Evolutionary conservation across 2,329 filamentous ascomycete species (phyloP).

Genomic region (Sarocladiaceae sp.): DNA sequence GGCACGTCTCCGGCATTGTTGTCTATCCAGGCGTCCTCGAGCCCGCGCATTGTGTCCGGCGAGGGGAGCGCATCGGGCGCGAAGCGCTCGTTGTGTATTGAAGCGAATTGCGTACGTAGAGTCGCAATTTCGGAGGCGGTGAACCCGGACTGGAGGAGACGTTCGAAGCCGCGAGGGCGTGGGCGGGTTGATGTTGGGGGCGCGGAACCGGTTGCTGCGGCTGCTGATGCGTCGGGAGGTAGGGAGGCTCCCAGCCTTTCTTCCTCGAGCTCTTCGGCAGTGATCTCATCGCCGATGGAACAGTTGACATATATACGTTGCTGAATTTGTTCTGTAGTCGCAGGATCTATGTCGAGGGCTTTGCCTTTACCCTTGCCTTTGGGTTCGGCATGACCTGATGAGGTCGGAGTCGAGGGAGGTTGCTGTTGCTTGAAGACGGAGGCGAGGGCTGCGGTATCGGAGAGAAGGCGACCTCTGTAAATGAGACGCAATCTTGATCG

Average conservation of each 20-base stretch:
- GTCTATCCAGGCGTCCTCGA: conserved; percentile 93
- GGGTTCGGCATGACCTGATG: conserved; percentile 26
- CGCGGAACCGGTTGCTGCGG: conserved; percentile 27
- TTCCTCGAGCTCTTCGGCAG: conserved; percentile 58
- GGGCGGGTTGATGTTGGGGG: conserved; percentile 23
- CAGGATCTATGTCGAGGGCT: conserved; percentile 29
- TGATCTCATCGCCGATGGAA: conserved; percentile 77
- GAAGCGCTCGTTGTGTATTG: conserved; percentile 73
- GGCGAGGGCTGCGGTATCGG: conserved; percentile 63
- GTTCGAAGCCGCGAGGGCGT: conserved; percentile 70
- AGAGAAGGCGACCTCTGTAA: conserved; percentile 78
- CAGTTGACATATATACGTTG: conserved; percentile 85
- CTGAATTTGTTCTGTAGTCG: conserved; percentile 11
- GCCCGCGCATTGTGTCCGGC: conserved; percentile 63
- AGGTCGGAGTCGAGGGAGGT: conserved; percentile 47
- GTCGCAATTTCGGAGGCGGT: conserved; percentile 75
- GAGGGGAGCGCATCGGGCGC: conserved; percentile 87
- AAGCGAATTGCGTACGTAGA: conserved; percentile 81
- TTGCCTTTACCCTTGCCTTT: conserved; percentile 60
- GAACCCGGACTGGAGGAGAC: conserved; percentile 76
- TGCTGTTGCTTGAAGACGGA: conserved; percentile 55
- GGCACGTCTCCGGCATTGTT: conserved; percentile 43
- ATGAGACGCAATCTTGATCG: conserved; percentile 78
- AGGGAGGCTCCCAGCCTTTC: conserved; percentile 49
- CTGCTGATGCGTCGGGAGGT: conserved; percentile 40